These are phyloP conservation scores for Amylocystis lapponica DNA, from an alignment of 768 basidiomycete genomes.

Conservation along the genomic window DNA sequence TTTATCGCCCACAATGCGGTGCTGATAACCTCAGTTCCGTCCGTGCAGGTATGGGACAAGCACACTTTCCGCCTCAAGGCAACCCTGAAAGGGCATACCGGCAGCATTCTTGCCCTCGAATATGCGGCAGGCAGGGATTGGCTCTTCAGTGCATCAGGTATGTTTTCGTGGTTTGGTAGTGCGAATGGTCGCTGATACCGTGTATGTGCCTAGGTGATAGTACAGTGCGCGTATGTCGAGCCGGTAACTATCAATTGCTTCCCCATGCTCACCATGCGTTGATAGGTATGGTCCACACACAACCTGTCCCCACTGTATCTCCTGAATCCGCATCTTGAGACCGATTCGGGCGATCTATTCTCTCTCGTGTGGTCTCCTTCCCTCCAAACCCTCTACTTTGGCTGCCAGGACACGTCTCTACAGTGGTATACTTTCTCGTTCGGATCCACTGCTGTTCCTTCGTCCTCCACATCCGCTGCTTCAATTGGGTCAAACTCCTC, in stretches of 20 bases:
- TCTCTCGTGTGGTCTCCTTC: constrained; percentile 72
- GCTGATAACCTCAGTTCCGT: neutral
- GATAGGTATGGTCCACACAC: constrained; percentile 82
- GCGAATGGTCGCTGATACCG: neutral
- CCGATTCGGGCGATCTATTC: constrained; percentile 82
- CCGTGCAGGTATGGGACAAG: constrained; percentile 78
- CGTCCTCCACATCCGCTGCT: constrained; percentile 8
- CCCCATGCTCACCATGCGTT: constrained; percentile 2
- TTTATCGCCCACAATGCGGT: neutral
- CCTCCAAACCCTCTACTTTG: constrained; percentile 72
- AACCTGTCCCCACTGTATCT: constrained; percentile 63
- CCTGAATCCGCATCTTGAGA: constrained; percentile 73
- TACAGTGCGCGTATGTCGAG: constrained; percentile 69
- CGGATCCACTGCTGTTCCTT: neutral
- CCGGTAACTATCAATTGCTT: neutral
- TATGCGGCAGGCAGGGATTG: constrained; percentile 71
- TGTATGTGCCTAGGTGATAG: constrained; percentile 64
- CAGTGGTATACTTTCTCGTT: constrained; percentile 75
- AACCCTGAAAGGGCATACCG: constrained; percentile 74
- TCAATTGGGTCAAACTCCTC: constrained; percentile 6
- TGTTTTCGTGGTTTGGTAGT: neutral
- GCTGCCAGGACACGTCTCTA: constrained; percentile 89
- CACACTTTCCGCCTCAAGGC: constrained; percentile 59
- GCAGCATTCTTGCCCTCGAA: constrained; percentile 76
- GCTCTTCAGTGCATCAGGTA: constrained; percentile 89